Base-by-base conservation (phyloP, 202 grass and related monocot genomes). In the Carex arenaria region DNA sequence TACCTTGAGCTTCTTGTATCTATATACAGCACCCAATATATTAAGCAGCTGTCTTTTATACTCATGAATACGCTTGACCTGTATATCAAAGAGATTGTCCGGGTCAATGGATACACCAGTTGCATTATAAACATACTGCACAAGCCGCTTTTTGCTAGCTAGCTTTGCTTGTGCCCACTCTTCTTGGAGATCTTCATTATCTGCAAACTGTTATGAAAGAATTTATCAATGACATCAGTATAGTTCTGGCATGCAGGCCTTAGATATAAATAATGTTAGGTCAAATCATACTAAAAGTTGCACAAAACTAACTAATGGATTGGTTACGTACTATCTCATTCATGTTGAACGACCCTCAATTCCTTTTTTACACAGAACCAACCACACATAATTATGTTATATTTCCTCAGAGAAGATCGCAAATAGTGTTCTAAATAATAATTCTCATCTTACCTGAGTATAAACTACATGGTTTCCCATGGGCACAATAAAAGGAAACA, bases 1-100 rank as follows among this genome's bases (percentile, higher is more conserved):
- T 87, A 99, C 96, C 91, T 94, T 99, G 60, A 99, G 62, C 81
- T 94, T 99, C 84, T 99, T 99, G 88, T 99, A 99, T 88, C 96
- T 93, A 82, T 99, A 99, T 6, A 99, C 88, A 72, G 85, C 87
- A 82, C 96, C 96, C 81, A 99, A 85, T 85, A 96, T 94, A 88
- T 99, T 99, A 81, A 96, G 64, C 23, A 99, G 91, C 75, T 99
- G 96, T 77, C 93, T 89, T 82, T 96, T 99, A 83, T 99, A 99
- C 85, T 99, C 96, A 34, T 99, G 96, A 63, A 99, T 99, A 45
- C 96, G 91, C 52, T 99, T 99, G 79, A 99, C 85, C 75, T 99
- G 96, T 89, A 99, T 99, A 81, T 96, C 96, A 20, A 99, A 99
- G 76, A 96, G 89, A 85, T 88, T 94, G 7, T 86, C 86, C 15